Evolutionary conservation across 768 basidiomycete species (phyloP), one percentile per base, ranked within the genome.

Genomic region (Dictyophora rubrovolvata): DNA sequence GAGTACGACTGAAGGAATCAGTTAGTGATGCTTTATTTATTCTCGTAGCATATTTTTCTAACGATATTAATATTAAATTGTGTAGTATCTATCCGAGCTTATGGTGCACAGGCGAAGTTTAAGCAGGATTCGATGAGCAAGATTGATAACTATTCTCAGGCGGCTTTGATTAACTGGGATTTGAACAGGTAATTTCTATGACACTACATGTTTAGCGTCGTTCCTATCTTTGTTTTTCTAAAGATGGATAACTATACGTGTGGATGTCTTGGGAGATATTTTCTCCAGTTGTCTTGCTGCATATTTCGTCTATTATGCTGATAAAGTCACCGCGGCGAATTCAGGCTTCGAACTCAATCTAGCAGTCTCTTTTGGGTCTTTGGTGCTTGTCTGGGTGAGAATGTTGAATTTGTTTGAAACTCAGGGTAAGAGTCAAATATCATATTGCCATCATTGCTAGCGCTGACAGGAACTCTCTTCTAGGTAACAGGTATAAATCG

Each of bases 1-100:
- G 54, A 75, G 85, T 63, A 75, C 85, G 0, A 79, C 88, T 37
- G 69, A 76, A 60, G 86, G 85, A 7, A 64, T 85, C 35, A 70
- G 76, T 77, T 53, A 55, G 71, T 66, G 20, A 34, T 48, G 21
- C 20, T 16, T 42, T 37, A 17, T 48, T 18, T 47, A 23, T 48
- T 37, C 21, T 48, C 42, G 21, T 28, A 34, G 9, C 20, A 6
- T 18, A 17, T 34, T 5, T 6, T 48, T 7, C 23, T 20, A 20
- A 18, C 18, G 14, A 22, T 21, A 18, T 48, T 9, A 56, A 14
- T 8, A 52, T 21, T 22, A 10, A 1, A 17, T 20, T 47, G 50
- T 77, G 2, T 59, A 69, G 72, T 71, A 2, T 74, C 72, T 1
- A 72, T 77, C 53, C 64, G 76, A 20, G 75, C 76, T 0, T 76